Evolutionary conservation across 164 flowering plant species (phyloP), one percentile per base, ranked within the genome.

Genomic region (Platanus orientalis): DNA sequence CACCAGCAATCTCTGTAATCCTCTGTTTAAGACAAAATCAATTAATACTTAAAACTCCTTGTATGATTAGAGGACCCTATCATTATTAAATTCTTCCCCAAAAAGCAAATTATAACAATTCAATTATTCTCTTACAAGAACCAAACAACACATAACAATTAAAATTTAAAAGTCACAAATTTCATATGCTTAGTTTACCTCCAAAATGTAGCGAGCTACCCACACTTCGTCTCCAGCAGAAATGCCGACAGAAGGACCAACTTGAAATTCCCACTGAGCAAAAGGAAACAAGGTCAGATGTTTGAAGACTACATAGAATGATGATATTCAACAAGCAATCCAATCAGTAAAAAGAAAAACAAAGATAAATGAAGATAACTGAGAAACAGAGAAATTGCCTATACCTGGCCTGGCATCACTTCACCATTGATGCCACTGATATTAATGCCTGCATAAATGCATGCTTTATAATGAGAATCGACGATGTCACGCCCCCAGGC

Each of bases 231-330:
- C 97, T 24, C 75, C 94, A 14, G 97, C 92, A 29, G 96, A 81
- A 66, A 91, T 85, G 23, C 96, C 97, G 47, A 85, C 84, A 11
- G 90, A 20, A 26, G 97, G 97, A 20, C 96, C 96, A 67, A 92
- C 92, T 84, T 92, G 98, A 52, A 80, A 92, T 56, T 92, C 98
- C 98, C 98, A 92, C 96, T 92, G 70, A 17, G 58, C 7, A 66
- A 29, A 0, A 48, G 6, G 10, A 32, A 59, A 1, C 10, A 39
- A n/a, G 11, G 10, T 10, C 3, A 19, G 12, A 24, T 51, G 44
- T 21, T 40, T 16, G 39, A 52, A 14, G 13, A 45, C n/a, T 9
- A 26, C 9, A 13, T 24, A 29, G 21, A 36, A 52, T 9, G 1
- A 44, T 14, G 21, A 7, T 0, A 34, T 25, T 40, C 23, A 4